These are phyloP conservation scores for Salix suchowensis DNA, from an alignment of 345 rosid genomes.

Conservation along the genomic window DNA sequence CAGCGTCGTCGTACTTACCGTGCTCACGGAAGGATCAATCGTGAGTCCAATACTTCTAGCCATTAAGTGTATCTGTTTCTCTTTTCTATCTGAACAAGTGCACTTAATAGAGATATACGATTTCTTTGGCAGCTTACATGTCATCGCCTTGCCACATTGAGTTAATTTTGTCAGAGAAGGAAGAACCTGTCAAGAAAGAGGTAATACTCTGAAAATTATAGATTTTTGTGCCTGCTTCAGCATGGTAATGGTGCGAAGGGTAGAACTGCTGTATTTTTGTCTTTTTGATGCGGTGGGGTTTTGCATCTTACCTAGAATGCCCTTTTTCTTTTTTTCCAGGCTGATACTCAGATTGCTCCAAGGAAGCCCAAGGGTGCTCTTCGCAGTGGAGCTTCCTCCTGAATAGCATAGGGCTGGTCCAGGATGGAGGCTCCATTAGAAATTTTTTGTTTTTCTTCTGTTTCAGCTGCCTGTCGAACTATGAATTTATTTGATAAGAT, in stretches of 20 bases:
- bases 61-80: not conserved
- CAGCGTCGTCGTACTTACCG: conserved; percentile 72
- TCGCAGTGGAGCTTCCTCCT: conserved; percentile 27
- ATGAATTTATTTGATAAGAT: not conserved
- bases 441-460: not conserved
- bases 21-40: conserved; percentile 79
- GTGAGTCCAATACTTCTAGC: conserved; percentile 30
- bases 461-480: not conserved
- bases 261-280: not conserved
- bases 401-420: not conserved
- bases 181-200: conserved; percentile 65
- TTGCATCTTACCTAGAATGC: not conserved
- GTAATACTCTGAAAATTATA: conserved; percentile 18
- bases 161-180: conserved; percentile 59
- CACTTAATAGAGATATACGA: not conserved
- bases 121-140: conserved; percentile 56
- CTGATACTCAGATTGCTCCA: conserved; percentile 55
- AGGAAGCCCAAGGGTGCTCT: conserved; percentile 32
- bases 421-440: not conserved
- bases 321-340: conserved; percentile 29
- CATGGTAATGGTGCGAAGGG: too few relatives aligned
- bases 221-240: not conserved
- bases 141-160: conserved; percentile 76
- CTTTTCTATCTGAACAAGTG: not conserved
- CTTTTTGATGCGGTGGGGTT: not conserved